phyloP scores from a whole-genome alignment of 1,284 basidiomycete genomes.

The Marasmius oreades region DNA sequence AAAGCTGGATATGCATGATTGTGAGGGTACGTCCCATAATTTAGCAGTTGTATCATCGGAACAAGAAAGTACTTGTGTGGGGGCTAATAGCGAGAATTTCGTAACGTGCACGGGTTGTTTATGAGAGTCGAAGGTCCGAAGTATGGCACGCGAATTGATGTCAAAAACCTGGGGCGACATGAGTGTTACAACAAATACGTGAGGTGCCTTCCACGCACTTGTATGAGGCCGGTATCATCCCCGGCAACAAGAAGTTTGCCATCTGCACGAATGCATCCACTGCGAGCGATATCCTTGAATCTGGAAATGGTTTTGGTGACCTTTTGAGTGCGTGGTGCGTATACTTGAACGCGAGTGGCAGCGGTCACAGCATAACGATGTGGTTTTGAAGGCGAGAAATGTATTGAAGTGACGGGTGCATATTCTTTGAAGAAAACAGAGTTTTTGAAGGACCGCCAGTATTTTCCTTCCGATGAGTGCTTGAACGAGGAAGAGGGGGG shows the following conservation, averaged over 20 bases:
- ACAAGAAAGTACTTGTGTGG: constrained; percentile 87
- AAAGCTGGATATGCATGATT: constrained; percentile 78
- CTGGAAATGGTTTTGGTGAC: constrained; percentile 94
- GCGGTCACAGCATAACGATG: constrained; percentile 96
- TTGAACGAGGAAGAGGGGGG: constrained; percentile 54
- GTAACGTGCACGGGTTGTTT: constrained; percentile 95
- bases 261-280: constrained; percentile 85
- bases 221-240: constrained; percentile 91
- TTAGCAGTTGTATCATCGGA: constrained; percentile 95
- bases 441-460: constrained; percentile 81
- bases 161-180: constrained; percentile 76
- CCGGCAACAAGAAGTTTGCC: constrained; percentile 95
- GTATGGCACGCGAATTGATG: constrained; percentile 89
- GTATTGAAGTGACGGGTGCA: constrained; percentile 88
- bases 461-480: constrained; percentile 68
- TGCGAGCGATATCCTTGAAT: constrained; percentile 94
- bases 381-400: constrained; percentile 83
- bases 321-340: constrained; percentile 93
- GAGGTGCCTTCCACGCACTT: constrained; percentile 44
- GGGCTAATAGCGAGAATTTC: constrained; percentile 82
- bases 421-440: constrained; percentile 94
- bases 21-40: constrained; percentile 94
- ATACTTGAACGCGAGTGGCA: constrained; percentile 92
- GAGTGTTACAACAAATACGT: constrained; percentile 3
- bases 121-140: constrained; percentile 89